Base-by-base conservation (phyloP, 176 grass and related monocot species). In the Bromus sterilis region DNA sequence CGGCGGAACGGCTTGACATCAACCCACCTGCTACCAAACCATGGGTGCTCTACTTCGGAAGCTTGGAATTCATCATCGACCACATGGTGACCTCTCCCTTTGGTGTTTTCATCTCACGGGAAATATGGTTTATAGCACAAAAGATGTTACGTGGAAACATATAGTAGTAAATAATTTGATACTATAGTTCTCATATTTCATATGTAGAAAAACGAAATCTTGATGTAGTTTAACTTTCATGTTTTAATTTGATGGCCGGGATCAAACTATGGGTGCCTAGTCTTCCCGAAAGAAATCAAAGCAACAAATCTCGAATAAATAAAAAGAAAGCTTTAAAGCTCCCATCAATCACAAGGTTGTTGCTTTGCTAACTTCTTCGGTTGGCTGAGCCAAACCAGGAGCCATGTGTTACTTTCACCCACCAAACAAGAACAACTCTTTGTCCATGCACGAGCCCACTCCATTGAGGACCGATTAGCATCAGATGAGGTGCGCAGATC, bases 401-500 rank as follows among this genome's bases (percentile, higher is more conserved):
- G 33, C 71, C 62, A 77, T 49, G 44, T 73, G 80, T 83, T 78
- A 66, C 80, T 83, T 78, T 88, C 86, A 46, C 32, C 34, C 63
- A 83, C 86, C 80, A 88, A 83, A 83, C 80, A 78, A 78, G 20
- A 56, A 73, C 79, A 55, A 40, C 28, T 26, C 37, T 15, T 53
- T 13, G 40, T 70, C 79, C n/a, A 62, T 82, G 20, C 51, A 71
- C 21, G 36, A 67, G 69, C 32, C 72, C 78, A 77, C 62, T 61
- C n/a, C 39, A 34, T 11, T 36, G 8, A 32, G 5, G 37, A 49
- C 67, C 11, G 39, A 37, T 62, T 33, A 82, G 68, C 59, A 30
- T 76, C 62, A 31, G 49, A 76, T 69, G 71, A 46, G 37, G 39
- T 30, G 62, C 70, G 14, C 20, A 31, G 16, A 7, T 69, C 69